These are phyloP conservation scores for Thraustotheca clavata DNA, from an alignment of 352 stramenopile species.

Conservation along the genomic window DNA sequence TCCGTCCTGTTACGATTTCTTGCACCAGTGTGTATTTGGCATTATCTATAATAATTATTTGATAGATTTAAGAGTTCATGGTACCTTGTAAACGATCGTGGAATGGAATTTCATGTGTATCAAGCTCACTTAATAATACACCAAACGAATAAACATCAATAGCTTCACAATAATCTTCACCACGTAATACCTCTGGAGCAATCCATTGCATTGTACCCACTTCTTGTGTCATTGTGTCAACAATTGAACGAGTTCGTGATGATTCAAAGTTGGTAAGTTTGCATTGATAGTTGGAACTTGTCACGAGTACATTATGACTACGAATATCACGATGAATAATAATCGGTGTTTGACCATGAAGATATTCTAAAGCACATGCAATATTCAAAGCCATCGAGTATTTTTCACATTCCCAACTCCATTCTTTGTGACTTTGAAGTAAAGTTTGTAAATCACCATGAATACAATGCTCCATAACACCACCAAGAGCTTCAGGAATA, in stretches of 20 bases:
- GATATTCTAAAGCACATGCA: slow-evolving; percentile 20
- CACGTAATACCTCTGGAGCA: slow-evolving; percentile 15
- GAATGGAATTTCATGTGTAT: slow-evolving; percentile 18
- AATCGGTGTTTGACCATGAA: slow-evolving; percentile 23
- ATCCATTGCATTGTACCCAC: slow-evolving; percentile 21
- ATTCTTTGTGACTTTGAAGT: not conserved
- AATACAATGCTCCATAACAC: slow-evolving; percentile 4
- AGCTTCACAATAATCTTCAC: slow-evolving; percentile 16
- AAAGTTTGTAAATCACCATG: slow-evolving; percentile 7
- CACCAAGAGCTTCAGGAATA: not conserved
- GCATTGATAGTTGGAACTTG: not conserved
- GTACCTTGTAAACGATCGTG: not conserved
- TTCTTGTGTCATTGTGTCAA: slow-evolving; percentile 21
- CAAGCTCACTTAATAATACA: slow-evolving; percentile 22
- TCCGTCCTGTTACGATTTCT: slow-evolving; percentile 20
- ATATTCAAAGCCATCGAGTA: slow-evolving; percentile 6
- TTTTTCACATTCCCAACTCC: slow-evolving; percentile 2
- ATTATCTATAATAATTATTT: not conserved
- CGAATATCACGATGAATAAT: slow-evolving; percentile 34
- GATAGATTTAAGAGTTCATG: not conserved
- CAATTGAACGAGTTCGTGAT: not conserved
- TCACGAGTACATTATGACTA: slow-evolving; percentile 39
- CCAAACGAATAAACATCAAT: slow-evolving; percentile 25
- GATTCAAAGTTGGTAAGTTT: slow-evolving; percentile 18
- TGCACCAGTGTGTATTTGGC: slow-evolving; percentile 6